These are phyloP conservation scores for Orbilia quercus DNA, from an alignment of 2,329 filamentous ascomycete species.

Conservation along the genomic window DNA sequence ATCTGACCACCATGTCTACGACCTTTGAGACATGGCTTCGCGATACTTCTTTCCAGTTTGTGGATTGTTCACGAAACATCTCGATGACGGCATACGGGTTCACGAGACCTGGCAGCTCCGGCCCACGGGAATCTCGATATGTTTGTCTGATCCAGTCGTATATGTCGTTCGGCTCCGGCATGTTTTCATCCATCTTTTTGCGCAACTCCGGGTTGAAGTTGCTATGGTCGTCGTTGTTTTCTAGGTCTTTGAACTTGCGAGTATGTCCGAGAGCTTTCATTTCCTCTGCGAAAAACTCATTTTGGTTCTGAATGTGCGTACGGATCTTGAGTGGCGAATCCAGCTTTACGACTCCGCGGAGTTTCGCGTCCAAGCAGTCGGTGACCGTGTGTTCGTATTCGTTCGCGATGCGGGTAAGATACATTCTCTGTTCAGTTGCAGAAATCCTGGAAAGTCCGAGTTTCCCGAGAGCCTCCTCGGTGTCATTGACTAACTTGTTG, in stretches of 20 bases:
- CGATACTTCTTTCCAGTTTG: slow-evolving; percentile 68
- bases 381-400: slow-evolving; percentile 63
- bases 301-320: slow-evolving; percentile 60
- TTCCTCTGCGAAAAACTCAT: slow-evolving; percentile 59
- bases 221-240: not conserved
- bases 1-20: slow-evolving; percentile 43
- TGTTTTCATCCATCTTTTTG: not conserved
- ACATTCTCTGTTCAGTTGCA: slow-evolving; percentile 62
- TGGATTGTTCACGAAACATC: slow-evolving; percentile 69
- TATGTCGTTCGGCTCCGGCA: slow-evolving; percentile 62
- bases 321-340: slow-evolving; percentile 43
- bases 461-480: slow-evolving; percentile 59
- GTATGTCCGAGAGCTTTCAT: slow-evolving; percentile 60
- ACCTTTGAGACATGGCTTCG: slow-evolving; percentile 65
- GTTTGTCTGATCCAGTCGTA: slow-evolving; percentile 65
- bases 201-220: not conserved
- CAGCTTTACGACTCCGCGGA: slow-evolving; percentile 63
- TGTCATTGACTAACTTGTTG: slow-evolving; percentile 60
- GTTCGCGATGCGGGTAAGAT: slow-evolving; percentile 63
- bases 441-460: slow-evolving; percentile 63
- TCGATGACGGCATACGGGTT: slow-evolving; percentile 63
- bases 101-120: slow-evolving; percentile 68
- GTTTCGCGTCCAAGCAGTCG: slow-evolving; percentile 62
- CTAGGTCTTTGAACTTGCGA: slow-evolving; percentile 58
- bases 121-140: slow-evolving; percentile 67